These are phyloP conservation scores for Misopates orontium DNA, from an alignment of 257 asterid species.

Conservation along the genomic window DNA sequence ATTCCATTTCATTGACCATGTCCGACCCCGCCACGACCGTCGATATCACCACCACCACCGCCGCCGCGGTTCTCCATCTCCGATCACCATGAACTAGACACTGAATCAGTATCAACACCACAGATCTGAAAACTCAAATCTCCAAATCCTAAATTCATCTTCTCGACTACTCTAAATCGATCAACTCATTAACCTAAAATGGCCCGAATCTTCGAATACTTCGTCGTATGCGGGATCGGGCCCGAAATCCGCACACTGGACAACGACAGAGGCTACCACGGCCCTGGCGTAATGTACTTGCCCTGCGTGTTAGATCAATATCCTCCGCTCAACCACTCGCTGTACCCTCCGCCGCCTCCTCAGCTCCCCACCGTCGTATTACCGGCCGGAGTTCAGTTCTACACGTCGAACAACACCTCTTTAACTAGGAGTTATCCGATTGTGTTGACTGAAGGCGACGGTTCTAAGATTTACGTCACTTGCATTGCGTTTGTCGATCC, in stretches of 20 bases:
- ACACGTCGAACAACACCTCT: conserved; percentile 55
- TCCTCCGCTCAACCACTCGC: conserved; percentile 70
- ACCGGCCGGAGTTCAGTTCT: conserved; percentile 85
- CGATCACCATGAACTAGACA: too few species aligned
- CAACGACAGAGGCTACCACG: conserved; percentile 71
- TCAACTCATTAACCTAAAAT: not conserved
- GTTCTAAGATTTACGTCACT: conserved; percentile 83
- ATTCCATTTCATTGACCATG: too few species aligned
- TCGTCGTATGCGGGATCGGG: conserved; percentile 87
- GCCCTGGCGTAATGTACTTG: conserved; percentile 58
- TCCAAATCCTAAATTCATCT: not conserved
- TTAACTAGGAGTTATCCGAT: conserved; percentile 74
- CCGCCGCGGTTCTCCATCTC: too few species aligned
- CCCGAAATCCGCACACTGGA: conserved; percentile 88
- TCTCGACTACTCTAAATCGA: not conserved
- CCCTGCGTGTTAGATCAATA: conserved; percentile 79
- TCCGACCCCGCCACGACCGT: too few species aligned
- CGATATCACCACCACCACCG: too few species aligned
- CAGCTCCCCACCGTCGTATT: conserved; percentile 88
- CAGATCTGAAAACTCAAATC: too few species aligned
- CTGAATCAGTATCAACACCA: too few species aligned
- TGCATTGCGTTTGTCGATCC: conserved; percentile 91
- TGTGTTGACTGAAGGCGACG: conserved; percentile 92
- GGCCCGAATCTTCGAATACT: conserved; percentile 80
- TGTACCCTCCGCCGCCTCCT: conserved; percentile 86